phyloP scores from a whole-genome alignment of 2,329 filamentous ascomycete genomes.

The Bipolaris zeicola region DNA sequence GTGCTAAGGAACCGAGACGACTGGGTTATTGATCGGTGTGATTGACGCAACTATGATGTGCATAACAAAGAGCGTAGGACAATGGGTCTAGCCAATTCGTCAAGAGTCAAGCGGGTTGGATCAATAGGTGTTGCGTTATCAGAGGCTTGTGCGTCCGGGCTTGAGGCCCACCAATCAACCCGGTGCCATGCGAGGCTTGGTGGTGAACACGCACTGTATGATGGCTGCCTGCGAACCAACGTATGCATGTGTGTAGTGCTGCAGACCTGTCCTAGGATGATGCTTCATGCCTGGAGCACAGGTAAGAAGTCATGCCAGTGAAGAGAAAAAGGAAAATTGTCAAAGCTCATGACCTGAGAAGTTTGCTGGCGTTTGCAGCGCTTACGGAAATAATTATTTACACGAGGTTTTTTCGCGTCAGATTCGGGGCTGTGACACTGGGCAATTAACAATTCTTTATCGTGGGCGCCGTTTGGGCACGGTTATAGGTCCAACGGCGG shows the following conservation, averaged over 20 bases:
- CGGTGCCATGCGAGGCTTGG: not conserved
- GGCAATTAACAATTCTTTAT: not conserved
- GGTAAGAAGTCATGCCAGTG: not conserved
- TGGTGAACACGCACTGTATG: not conserved
- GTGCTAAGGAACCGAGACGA: not conserved
- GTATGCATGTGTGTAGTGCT: not conserved
- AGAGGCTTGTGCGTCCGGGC: not conserved
- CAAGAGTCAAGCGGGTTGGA: not conserved
- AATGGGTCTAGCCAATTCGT: not conserved
- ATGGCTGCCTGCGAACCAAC: not conserved
- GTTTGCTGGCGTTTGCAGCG: not conserved
- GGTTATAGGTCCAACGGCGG: not conserved
- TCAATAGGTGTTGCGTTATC: not conserved
- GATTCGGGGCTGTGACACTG: not conserved
- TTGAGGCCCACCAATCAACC: not conserved
- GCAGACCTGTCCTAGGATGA: not conserved
- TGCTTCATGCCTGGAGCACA: not conserved
- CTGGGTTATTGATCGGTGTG: slow-evolving; percentile 2
- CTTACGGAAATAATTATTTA: not conserved
- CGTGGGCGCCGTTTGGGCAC: not conserved
- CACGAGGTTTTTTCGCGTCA: not conserved
- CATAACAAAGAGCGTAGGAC: not conserved
- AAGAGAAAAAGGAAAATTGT: not conserved
- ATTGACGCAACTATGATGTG: slow-evolving; percentile 3
- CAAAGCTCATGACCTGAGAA: not conserved